Evolutionary conservation across 2,329 filamentous ascomycete genomes (phyloP), one percentile per base, ranked within the genome.

Genomic region (Cercospora sp.): DNA sequence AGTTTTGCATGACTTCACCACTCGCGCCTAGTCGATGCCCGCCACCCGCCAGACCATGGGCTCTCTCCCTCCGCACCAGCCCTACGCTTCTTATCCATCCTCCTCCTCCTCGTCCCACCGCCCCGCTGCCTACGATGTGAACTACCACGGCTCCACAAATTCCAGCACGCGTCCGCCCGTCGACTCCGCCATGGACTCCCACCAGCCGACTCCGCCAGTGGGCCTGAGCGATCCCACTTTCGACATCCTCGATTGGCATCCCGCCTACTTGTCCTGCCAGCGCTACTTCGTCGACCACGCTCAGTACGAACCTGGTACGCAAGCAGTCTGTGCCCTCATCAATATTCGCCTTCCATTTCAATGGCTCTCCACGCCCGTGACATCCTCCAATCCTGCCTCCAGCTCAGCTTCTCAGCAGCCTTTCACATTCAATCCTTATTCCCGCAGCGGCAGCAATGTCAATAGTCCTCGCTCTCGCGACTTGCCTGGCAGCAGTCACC

Each of bases 291-390:
- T 98, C 75, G 92, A 97, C 75, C 89, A 94, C 76, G 93, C 93
- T 6, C 94, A 98, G 78, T 90, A 96, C 79, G 91, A 89, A 71
- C 87, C 85, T 18, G 87, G 90, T 9, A 92, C 97, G 13, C 94
- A 97, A 81, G 92, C 93, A 8, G 87, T 97, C 59, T 93, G 93
- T 20, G 91, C 93, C 6, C 93, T 95, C 79, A 84, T 97, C 81
- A 98, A 98, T 80, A 97, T 98, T 77, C 88, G 88, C 70, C 86
- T 98, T 0, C 95, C 95, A 2, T 96, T 90, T 77, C 94, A 98
- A 79, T 90, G 88, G 79, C 80, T 82, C 26, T 73, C 80, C 1
- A 82, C 82, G 62, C 86, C 87, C 23, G 80, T 86, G 69, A 69
- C 82, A 76, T 76, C 82, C 63, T 66, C 73, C 30, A 66, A 73